Percentiles rank a stretch among this genome's conserved stretches.
These are phyloP conservation scores for Boletus austroedulis DNA, from an alignment of 1,284 basidiomycete species.

Conservation along the genomic window DNA sequence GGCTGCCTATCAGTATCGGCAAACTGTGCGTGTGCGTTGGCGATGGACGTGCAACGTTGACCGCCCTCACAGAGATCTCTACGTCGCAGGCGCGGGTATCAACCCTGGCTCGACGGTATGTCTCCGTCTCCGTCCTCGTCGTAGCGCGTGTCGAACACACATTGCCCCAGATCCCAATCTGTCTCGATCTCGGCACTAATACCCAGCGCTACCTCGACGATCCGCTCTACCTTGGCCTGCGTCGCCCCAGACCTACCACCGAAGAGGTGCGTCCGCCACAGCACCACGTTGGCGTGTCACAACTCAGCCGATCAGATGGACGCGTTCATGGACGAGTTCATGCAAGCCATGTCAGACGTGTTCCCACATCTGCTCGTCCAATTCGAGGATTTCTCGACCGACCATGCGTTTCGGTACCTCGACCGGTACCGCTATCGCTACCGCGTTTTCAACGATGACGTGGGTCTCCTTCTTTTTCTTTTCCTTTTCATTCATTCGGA, in stretches of 20 bases:
- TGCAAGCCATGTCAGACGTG: constrained; percentile 63
- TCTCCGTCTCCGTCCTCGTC: background rate
- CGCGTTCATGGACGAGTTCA: constrained; percentile 81
- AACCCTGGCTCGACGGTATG: constrained; percentile 49
- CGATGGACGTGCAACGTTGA: background rate
- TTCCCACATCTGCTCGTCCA: constrained; percentile 78
- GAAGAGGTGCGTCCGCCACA: constrained; percentile 39
- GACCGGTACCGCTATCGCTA: constrained; percentile 59
- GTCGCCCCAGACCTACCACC: constrained; percentile 52
- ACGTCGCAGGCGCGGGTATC: constrained; percentile 71
- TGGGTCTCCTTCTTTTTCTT: constrained; percentile 35
- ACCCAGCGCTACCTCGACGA: constrained; percentile 71
- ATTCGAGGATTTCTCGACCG: constrained; percentile 79
- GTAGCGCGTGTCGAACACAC: background rate
- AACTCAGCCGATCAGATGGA: constrained; percentile 47
- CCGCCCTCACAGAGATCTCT: constrained; percentile 49
- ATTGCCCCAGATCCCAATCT: constrained; percentile 58
- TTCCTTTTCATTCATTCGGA: background rate
- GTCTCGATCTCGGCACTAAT: constrained; percentile 77
- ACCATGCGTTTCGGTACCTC: constrained; percentile 74
- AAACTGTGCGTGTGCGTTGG: constrained; percentile 54
- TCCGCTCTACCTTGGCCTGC: constrained; percentile 78
- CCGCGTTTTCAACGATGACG: constrained; percentile 81
- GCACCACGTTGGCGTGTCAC: background rate
- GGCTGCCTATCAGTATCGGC: constrained; percentile 78